Base-by-base conservation (phyloP, 106 monocot genomes). In the Acorus calamus region DNA sequence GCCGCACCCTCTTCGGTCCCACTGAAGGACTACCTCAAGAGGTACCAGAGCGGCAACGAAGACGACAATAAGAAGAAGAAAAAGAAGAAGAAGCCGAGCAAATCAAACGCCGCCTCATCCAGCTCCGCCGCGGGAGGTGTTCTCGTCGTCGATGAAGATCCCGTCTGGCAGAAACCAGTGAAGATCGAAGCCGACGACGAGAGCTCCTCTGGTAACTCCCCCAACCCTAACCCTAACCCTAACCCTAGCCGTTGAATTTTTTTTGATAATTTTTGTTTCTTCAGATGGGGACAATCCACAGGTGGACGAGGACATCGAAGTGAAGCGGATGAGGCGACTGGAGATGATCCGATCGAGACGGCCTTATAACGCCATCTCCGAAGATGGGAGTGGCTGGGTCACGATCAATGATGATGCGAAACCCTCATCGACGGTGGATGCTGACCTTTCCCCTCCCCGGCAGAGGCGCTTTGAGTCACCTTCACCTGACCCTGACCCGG, bases 381-480 rank as follows among this genome's bases (percentile, higher is more conserved):
- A 90, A 46, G 90, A 94, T 44, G 90, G 94, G 42, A 94, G 94
- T 49, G 94, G 94, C 6, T 94, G 94, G 94, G 63, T 94, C 4
- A 13, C 86, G 41, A 50, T 90, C 8, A 64, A 69, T 7, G 66
- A 78, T 2, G 52, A 56, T 2, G 44, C 73, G 50, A 65, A 62
- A 57, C 59, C 52, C 45, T 54, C 44, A 9, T 12, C 0, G 44
- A 5, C 2, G 50, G 7, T 3, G 64, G 11, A 1, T 14, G 28
- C 41, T 44, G 74, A 71, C 75, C 50, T 75, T 3, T 76, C 72
- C 45, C 75, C 68, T 1, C 80, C 71, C 4, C 73, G 74, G 28
- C 28, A 28, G 28, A 28, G 28, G 28, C 28, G 71, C 44, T 67
- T 70, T 7, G 81, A 81, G 44, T 66, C 81, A 4, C 84, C 84